Percentiles rank a stretch among this genome's conserved stretches.
Conservation (phyloP, 2,329 filamentous ascomycete genomes). For the Fusarium lyarnte region DNA sequence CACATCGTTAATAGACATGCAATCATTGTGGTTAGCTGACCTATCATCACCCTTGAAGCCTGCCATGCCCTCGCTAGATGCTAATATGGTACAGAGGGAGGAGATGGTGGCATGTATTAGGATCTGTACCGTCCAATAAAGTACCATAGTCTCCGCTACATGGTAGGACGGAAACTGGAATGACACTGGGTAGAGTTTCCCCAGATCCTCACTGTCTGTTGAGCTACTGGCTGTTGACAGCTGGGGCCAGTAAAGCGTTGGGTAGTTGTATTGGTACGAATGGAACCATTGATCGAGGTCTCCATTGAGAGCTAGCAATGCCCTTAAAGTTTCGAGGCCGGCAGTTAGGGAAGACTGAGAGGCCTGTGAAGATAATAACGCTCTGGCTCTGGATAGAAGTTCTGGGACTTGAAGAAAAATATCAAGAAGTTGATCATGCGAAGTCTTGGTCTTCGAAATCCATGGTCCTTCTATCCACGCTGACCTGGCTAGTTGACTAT, state of each 20-base stretch:
- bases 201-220: background rate
- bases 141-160: background rate
- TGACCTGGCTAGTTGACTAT: accelerated
- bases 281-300: background rate
- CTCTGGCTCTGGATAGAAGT: accelerated
- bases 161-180: background rate
- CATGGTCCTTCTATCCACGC: background rate
- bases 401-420: background rate
- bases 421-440: background rate
- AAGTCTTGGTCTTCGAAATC: background rate
- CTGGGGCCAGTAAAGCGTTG: background rate
- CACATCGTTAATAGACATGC: accelerated
- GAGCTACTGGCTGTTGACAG: background rate
- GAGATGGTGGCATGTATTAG: background rate
- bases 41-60: accelerated
- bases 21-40: accelerated
- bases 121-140: background rate
- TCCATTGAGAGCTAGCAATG: accelerated
- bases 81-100: accelerated
- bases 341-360: accelerated
- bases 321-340: accelerated
- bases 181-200: background rate
- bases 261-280: background rate
- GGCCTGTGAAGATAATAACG: accelerated
- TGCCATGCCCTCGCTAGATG: accelerated